Conservation (phyloP, 768 basidiomycete genomes). For the Boletus sp. region DNA sequence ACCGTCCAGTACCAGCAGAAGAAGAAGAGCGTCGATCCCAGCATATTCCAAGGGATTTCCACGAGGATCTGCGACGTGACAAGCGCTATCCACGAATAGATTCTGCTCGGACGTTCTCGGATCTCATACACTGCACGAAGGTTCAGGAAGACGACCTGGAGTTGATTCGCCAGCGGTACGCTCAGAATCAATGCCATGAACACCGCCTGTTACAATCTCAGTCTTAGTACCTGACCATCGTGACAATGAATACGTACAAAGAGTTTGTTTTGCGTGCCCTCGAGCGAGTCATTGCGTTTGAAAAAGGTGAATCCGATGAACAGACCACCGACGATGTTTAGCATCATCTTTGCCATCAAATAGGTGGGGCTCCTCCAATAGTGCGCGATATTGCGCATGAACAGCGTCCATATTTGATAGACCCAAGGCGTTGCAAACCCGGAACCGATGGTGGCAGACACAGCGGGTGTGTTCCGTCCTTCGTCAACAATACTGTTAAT, state of each 20-base stretch:
- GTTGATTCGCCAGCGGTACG: constrained; percentile 59
- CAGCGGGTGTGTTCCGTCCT: constrained; percentile 41
- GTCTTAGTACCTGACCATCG: background rate
- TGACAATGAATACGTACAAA: constrained; percentile 44
- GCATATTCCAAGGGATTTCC: constrained; percentile 61
- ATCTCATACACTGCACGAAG: constrained; percentile 64
- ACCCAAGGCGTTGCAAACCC: constrained; percentile 56
- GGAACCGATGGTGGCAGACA: constrained; percentile 37
- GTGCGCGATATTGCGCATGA: constrained; percentile 43
- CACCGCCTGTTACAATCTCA: constrained; percentile 38
- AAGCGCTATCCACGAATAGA: constrained; percentile 65
- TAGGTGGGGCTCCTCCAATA: constrained; percentile 63
- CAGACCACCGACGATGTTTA: constrained; percentile 54
- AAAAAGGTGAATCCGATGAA: constrained; percentile 66
- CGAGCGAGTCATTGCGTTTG: constrained; percentile 50
- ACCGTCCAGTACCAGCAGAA: constrained; percentile 73
- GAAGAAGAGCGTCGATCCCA: constrained; percentile 58
- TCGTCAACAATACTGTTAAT: constrained; percentile 49
- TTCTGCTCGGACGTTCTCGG: constrained; percentile 61
- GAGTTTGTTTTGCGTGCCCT: constrained; percentile 64
- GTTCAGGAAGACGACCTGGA: constrained; percentile 59
- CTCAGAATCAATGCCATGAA: constrained; percentile 53
- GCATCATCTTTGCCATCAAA: constrained; percentile 53
- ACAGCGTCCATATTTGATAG: constrained; percentile 45
- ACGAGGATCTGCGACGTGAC: constrained; percentile 53